A percentile compares a stretch with the other conserved stretches of the same genome.
Conservation (phyloP, 306 rosid genomes). For the Vicia faba region DNA sequence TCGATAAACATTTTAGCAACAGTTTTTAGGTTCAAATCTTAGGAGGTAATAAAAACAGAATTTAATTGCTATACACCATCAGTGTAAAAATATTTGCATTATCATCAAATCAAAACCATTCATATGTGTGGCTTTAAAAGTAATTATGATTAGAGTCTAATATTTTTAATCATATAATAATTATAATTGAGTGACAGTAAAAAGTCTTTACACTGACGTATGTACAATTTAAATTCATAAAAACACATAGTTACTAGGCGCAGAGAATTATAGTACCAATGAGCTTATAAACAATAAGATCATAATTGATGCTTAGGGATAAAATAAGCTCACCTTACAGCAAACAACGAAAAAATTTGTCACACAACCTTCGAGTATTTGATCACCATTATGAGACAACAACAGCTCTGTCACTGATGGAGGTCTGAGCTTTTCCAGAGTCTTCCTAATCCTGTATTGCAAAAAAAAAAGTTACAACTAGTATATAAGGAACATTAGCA, state of each 20-base stretch:
- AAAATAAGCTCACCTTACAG: conserved; percentile 55
- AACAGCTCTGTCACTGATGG: conserved; percentile 79
- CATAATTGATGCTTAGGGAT: conserved; percentile 13
- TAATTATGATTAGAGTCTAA: too few relatives aligned
- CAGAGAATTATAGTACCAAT: too few relatives aligned
- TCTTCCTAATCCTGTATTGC: conserved; percentile 68
- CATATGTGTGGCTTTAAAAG: too few relatives aligned
- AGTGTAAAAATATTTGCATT: too few relatives aligned
- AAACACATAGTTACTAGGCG: too few relatives aligned
- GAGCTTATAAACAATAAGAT: background rate
- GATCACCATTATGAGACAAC: conserved; percentile 79
- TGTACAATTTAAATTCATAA: too few relatives aligned
- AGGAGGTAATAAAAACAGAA: background rate
- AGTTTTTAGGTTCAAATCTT: conserved; percentile 28
- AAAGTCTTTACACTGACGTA: too few relatives aligned
- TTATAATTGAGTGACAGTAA: too few relatives aligned
- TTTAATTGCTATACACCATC: too few relatives aligned
- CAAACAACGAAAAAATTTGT: conserved; percentile 81
- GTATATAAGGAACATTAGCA: conserved; percentile 23
- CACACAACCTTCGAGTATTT: conserved; percentile 80
- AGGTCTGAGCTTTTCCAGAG: conserved; percentile 80
- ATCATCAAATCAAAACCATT: too few relatives aligned
- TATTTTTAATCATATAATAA: too few relatives aligned
- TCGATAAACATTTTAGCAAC: conserved; percentile 4
- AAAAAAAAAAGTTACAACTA: conserved; percentile 10